Conservation (phyloP, 305 asterid genomes). For the Striga hermonthica region DNA sequence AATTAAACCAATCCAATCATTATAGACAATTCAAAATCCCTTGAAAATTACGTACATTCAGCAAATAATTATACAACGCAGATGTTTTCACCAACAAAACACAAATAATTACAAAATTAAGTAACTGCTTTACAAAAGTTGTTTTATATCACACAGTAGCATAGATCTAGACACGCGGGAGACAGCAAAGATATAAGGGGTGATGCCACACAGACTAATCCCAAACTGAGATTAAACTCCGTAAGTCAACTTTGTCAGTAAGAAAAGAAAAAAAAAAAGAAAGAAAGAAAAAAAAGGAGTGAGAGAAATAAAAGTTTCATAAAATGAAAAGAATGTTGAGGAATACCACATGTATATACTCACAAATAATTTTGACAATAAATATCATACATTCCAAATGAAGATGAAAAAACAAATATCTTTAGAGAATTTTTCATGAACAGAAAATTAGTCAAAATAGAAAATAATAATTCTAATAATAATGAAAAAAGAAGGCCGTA, state of each 20-base stretch:
- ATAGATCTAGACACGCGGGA: neutral
- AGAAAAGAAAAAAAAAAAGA: neutral
- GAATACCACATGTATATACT: neutral
- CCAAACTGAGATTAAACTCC: too few relatives aligned
- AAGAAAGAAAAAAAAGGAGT: neutral
- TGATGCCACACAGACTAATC: neutral
- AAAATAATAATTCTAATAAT: neutral
- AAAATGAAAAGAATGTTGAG: neutral
- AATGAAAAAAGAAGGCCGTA: neutral
- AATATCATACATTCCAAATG: neutral
- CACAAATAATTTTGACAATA: neutral
- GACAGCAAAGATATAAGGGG: neutral
- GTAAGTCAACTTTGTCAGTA: conserved; percentile 2
- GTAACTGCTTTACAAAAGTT: neutral
- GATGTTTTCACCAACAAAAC: conserved; percentile 3
- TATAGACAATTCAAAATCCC: neutral
- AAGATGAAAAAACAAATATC: neutral
- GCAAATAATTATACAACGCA: neutral
- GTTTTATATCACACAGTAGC: neutral
- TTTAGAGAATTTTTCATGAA: neutral
- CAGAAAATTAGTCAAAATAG: neutral
- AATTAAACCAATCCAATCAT: neutral
- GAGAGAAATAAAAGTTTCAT: neutral
- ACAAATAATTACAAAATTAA: neutral
- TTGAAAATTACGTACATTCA: neutral